A percentile compares a stretch with the other conserved stretches of the same genome.
Conservation (phyloP, 2,329 filamentous ascomycete genomes). For the Alternaria novae-zelandiae region DNA sequence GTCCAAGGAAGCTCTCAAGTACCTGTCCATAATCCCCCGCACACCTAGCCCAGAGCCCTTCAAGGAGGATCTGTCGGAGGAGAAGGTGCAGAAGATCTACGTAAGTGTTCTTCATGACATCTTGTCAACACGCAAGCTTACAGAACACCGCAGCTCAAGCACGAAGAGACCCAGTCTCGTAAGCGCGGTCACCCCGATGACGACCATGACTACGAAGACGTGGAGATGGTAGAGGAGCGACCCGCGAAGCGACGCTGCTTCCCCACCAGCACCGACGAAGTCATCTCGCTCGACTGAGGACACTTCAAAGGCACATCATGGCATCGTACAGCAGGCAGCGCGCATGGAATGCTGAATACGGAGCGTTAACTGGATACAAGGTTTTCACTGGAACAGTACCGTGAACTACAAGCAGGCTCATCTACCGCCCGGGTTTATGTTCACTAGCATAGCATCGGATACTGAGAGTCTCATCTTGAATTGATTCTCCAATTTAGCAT, state of each 20-base stretch:
- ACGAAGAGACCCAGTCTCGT: neutral
- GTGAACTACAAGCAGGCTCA: neutral
- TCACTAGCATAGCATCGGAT: neutral
- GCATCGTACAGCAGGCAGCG: neutral
- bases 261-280: constrained; percentile 7
- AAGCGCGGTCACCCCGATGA: constrained; percentile 2
- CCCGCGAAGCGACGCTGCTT: constrained; percentile 11
- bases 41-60: constrained; percentile 21
- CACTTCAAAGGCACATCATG: neutral
- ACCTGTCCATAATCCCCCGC: constrained; percentile 32
- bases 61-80: neutral
- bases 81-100: neutral
- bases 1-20: constrained; percentile 29
- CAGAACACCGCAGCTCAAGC: neutral
- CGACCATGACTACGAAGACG: neutral
- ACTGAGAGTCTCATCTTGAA: neutral
- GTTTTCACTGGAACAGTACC: neutral
- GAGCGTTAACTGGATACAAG: neutral
- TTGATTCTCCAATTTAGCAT: too few species aligned
- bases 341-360: neutral
- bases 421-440: neutral
- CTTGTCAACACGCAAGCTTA: neutral
- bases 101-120: neutral
- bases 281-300: constrained; percentile 14
- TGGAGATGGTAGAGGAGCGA: constrained; percentile 1